A percentile compares a stretch with the other conserved stretches of the same genome.
Conservation (phyloP, 75 land plant species). For the Gnetum montanum region DNA sequence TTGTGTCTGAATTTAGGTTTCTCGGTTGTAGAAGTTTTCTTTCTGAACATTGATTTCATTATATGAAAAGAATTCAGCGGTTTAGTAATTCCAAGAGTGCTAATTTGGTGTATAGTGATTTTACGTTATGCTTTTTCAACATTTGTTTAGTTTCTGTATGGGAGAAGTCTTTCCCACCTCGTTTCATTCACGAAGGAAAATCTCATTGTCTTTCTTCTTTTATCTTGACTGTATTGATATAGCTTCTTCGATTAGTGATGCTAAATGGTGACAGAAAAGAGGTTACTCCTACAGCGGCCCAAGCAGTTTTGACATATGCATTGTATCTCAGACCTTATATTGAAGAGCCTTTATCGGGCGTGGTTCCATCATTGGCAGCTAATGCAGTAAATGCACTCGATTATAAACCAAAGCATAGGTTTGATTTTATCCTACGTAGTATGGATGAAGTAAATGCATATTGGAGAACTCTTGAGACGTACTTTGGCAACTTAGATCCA, state of each 20-base stretch:
- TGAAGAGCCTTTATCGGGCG: constrained; percentile 61
- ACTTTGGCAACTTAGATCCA: constrained; percentile 60
- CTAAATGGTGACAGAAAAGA: constrained; percentile 9
- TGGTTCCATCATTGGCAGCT: constrained; percentile 24
- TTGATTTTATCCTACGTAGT: constrained; percentile 67
- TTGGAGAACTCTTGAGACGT: constrained; percentile 90
- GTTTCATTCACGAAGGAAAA: too few relatives aligned
- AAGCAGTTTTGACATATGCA: constrained; percentile 64
- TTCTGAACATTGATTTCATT: too few relatives aligned
- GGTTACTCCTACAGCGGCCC: background rate
- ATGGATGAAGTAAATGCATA: constrained; percentile 66
- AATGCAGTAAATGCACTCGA: constrained; percentile 27
- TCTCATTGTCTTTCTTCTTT: too few relatives aligned
- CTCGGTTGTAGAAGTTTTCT: too few relatives aligned
- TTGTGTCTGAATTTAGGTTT: too few relatives aligned
- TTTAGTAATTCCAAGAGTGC: too few relatives aligned
- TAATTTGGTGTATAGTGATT: too few relatives aligned
- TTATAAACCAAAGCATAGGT: constrained; percentile 51
- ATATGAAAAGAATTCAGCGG: too few relatives aligned
- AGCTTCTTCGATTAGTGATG: constrained; percentile 57
- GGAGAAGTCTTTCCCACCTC: too few relatives aligned
- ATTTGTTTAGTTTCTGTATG: too few relatives aligned
- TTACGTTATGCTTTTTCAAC: too few relatives aligned
- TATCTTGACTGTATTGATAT: too few relatives aligned
- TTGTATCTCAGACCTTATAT: constrained; percentile 79